Evolutionary conservation across 257 asterid species (phyloP).

Genomic region (Solanum sparsipilum): DNA sequence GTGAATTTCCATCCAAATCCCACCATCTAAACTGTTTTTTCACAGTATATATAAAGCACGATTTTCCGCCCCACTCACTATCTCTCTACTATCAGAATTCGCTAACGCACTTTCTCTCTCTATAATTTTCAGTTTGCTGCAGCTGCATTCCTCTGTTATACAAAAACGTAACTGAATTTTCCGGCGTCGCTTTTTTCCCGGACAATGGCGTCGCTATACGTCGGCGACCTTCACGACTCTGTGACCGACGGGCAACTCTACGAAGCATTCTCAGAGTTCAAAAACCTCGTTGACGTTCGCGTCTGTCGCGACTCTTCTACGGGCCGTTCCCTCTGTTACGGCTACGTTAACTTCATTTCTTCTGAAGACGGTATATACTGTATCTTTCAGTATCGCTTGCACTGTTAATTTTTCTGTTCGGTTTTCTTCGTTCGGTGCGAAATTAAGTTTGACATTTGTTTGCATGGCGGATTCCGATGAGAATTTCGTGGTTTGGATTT

Average conservation of each 20-base stretch:
- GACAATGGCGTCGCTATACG: slow-evolving; percentile 22
- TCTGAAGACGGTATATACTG: slow-evolving; percentile 24
- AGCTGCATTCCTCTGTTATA: background rate
- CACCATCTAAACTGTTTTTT: background rate
- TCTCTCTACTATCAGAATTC: background rate
- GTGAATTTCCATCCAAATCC: background rate
- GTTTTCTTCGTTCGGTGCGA: background rate
- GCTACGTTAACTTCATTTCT: slow-evolving; percentile 30
- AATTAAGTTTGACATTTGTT: background rate
- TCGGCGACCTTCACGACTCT: slow-evolving; percentile 30
- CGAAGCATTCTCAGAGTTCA: slow-evolving; percentile 28
- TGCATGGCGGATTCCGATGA: background rate
- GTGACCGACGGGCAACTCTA: slow-evolving; percentile 20
- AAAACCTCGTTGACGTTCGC: slow-evolving; percentile 17
- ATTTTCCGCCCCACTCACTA: background rate
- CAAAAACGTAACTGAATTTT: background rate
- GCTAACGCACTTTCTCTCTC: background rate
- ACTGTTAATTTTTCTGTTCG: background rate
- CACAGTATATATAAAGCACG: background rate
- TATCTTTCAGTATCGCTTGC: background rate
- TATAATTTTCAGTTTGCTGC: background rate
- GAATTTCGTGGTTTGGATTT: background rate
- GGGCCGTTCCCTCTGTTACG: slow-evolving; percentile 33
- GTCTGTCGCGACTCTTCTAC: slow-evolving; percentile 29
- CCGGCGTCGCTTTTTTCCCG: background rate